Evolutionary conservation across 176 grass and related monocot genomes (phyloP), one percentile per base, ranked within the genome.

Genomic region (Ensete glaucum): DNA sequence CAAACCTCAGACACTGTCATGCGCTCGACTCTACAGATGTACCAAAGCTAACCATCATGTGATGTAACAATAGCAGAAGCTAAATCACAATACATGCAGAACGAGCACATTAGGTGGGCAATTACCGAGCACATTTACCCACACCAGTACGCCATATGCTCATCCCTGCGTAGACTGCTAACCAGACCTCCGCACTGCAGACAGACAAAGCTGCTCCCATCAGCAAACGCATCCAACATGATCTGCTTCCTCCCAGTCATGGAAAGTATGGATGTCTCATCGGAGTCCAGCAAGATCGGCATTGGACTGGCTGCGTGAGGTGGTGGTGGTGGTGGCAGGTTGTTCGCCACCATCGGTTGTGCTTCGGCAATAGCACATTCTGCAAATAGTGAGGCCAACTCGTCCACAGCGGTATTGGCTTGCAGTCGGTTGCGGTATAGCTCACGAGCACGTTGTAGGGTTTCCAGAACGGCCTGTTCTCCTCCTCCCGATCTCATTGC

Each of bases 131-230:
- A 50, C 19, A 56, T 77, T 63, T 68, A 60, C 8, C 74, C 48
- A 15, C 96, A 99, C 96, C 96, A 91, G 73, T 95, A 91, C 55
- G 91, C 76, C 65, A 99, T 54, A 72, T 99, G 96, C 70, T 89
- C 91, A 19, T 99, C 86, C 78, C 87, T 99, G 29, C 96, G 90
- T 13, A 81, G 89, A 23, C 72, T 85, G 63, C 96, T 91, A 19
- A 91, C 78, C 22, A 99, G 86, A 63, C 96, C 96, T 3, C 88
- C 88, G 59, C 96, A 99, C 67, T 89, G 82, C 70, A 95, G 59
- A 77, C 96, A 99, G 53, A 99, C 89, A 82, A 99, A 99, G 75
- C 91, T 99, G 81, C 96, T 95, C 13, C 96, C 96, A 43, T 99
- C 91, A 0, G 78, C 79, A 77, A 99, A 99, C 0, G 96, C 96